Percentiles rank a stretch among this genome's conserved stretches.
Conservation (phyloP, 768 basidiomycete genomes). For the Boletus speciosus region DNA sequence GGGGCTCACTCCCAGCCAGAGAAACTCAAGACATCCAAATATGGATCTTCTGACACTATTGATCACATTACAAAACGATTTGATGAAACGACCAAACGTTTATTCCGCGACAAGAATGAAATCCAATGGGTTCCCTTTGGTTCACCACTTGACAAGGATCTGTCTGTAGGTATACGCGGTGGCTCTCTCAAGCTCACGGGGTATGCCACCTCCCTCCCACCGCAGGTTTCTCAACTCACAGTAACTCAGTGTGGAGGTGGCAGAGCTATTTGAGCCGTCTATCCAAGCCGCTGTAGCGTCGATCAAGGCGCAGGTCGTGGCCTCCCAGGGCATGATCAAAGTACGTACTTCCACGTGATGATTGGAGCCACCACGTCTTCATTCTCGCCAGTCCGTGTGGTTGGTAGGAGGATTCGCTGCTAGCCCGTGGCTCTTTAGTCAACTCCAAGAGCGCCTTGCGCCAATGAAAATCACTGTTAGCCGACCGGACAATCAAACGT, state of each 20-base stretch:
- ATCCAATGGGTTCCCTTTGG: conserved; percentile 74
- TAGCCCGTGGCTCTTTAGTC: conserved; percentile 74
- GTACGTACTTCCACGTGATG: conserved; percentile 30
- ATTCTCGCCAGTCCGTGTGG: conserved; percentile 61
- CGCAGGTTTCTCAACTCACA: conserved; percentile 1
- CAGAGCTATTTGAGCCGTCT: conserved; percentile 75
- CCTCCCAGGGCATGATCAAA: conserved; percentile 64
- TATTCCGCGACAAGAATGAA: conserved; percentile 67
- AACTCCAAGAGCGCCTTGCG: conserved; percentile 66
- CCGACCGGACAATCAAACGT: conserved; percentile 80
- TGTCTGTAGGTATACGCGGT: conserved; percentile 61
- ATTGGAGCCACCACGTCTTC: conserved; percentile 4
- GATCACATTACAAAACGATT: conserved; percentile 80
- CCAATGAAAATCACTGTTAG: conserved; percentile 59
- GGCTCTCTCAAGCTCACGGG: conserved; percentile 72
- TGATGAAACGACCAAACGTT: conserved; percentile 78
- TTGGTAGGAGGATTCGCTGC: conserved; percentile 83
- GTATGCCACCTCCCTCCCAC: conserved; percentile 37
- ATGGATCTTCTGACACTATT: conserved; percentile 64
- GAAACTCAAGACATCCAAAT: conserved; percentile 70
- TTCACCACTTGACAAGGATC: conserved; percentile 74
- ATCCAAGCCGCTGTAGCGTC: conserved; percentile 68
- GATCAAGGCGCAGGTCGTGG: conserved; percentile 68
- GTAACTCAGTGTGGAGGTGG: conserved; percentile 44
- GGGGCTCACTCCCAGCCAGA: conserved; percentile 38